These are phyloP conservation scores for Coleophoma cylindrospora DNA, from an alignment of 2,329 filamentous ascomycete genomes.

Conservation along the genomic window DNA sequence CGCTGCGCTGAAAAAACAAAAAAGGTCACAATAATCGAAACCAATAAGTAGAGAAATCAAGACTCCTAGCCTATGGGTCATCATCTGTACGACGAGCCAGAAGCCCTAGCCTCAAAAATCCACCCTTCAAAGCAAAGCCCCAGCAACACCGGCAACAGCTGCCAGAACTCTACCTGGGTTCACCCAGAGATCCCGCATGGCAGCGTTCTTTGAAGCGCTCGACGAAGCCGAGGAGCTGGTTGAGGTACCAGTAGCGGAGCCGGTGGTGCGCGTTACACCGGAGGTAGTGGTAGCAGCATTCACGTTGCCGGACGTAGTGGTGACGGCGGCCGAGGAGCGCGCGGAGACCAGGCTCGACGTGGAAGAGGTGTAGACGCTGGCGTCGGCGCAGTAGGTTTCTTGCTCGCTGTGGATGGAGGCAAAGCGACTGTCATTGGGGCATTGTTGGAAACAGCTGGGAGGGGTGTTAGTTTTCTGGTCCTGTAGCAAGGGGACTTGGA, in stretches of 20 bases:
- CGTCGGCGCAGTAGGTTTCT: constrained; percentile 19
- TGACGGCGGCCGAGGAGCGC: constrained; percentile 6
- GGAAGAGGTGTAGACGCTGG: constrained; percentile 12
- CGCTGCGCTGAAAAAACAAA: too few species aligned
- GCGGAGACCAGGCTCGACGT: constrained; percentile 13
- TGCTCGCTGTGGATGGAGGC: constrained; percentile 8
- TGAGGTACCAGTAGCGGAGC: neutral
- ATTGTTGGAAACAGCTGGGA: constrained; percentile 57
- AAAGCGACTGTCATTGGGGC: constrained; percentile 40
- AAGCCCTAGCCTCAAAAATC: too few species aligned
- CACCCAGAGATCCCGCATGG: neutral
- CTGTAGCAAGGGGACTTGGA: constrained; percentile 3
- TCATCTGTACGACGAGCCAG: too few species aligned
- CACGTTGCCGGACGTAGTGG: constrained; percentile 8
- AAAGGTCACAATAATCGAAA: too few species aligned
- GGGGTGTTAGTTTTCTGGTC: too few species aligned
- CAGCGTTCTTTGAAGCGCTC: neutral
- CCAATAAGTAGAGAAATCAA: too few species aligned
- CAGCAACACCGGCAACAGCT: neutral
- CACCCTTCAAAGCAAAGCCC: neutral
- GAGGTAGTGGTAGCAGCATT: constrained; percentile 6
- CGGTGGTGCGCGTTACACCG: neutral
- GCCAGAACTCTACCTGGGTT: neutral
- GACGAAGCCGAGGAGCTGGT: neutral
- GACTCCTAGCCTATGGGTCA: too few species aligned